phyloP scores from a whole-genome alignment of 768 basidiomycete genomes.

The Pleurotus sapidus region DNA sequence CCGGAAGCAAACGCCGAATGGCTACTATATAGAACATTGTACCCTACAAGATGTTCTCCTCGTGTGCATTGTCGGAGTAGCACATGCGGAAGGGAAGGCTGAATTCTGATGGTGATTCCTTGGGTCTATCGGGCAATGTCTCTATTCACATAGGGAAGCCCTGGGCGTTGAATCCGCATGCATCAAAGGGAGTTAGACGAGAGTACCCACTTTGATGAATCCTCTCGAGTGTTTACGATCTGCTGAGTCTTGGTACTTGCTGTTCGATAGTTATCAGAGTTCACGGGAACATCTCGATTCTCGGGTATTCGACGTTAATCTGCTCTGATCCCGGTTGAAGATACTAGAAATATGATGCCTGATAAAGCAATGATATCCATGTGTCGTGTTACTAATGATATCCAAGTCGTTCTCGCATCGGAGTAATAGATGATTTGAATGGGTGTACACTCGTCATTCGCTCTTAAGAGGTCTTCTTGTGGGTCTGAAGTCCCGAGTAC shows the following conservation, averaged over 20 bases:
- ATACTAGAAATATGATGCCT: not conserved
- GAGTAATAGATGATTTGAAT: not conserved
- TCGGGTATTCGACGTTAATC: not conserved
- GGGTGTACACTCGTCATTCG: not conserved
- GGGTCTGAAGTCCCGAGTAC: conserved; percentile 5
- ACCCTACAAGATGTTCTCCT: conserved; percentile 6
- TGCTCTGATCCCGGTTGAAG: not conserved
- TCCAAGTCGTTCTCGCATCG: not conserved
- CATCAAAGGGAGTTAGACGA: not conserved
- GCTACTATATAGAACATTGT: not conserved
- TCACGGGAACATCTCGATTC: too few species aligned
- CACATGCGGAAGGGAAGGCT: conserved; percentile 4
- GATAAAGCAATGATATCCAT: not conserved
- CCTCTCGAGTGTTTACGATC: not conserved
- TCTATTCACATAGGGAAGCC: not conserved
- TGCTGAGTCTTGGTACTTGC: not conserved
- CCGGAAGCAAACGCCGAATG: not conserved
- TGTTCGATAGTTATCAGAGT: too few species aligned
- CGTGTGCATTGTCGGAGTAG: conserved; percentile 1
- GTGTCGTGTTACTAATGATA: not conserved
- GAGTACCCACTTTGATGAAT: not conserved
- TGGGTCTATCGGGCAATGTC: not conserved
- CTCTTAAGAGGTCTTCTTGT: not conserved
- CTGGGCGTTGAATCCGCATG: not conserved
- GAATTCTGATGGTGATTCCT: not conserved